These are phyloP conservation scores for Torulaspora microellipsoides DNA, from an alignment of 805 yeast genomes.

Conservation along the genomic window DNA sequence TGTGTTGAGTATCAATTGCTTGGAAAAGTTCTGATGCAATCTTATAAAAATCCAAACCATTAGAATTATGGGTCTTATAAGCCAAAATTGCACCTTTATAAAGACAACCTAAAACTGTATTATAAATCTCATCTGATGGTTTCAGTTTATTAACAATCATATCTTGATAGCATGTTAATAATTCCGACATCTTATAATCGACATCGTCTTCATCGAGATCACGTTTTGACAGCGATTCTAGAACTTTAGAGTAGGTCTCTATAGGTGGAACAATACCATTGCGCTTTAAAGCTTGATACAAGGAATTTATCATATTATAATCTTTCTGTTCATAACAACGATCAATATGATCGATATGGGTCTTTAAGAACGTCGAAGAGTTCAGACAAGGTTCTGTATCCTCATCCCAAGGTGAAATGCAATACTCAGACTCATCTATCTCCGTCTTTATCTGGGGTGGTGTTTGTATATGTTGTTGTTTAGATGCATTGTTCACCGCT, in stretches of 20 bases:
- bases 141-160: constrained; percentile 48
- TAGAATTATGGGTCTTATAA: constrained; percentile 35
- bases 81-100: constrained; percentile 46
- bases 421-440: neutral
- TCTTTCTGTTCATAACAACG: constrained; percentile 26
- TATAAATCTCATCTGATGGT: constrained; percentile 54
- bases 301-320: constrained; percentile 36
- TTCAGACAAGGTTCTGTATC: constrained; percentile 32
- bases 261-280: constrained; percentile 46
- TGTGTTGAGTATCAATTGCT: constrained; percentile 39
- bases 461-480: constrained; percentile 1
- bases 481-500: neutral
- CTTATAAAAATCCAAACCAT: constrained; percentile 45
- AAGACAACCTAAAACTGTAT: constrained; percentile 46
- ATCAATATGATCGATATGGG: constrained; percentile 33
- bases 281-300: constrained; percentile 40
- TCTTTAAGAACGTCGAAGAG: constrained; percentile 29
- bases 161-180: constrained; percentile 66
- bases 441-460: constrained; percentile 1
- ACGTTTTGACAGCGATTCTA: constrained; percentile 51
- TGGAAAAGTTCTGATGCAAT: constrained; percentile 47
- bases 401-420: constrained; percentile 27
- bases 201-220: constrained; percentile 46
- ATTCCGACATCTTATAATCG: constrained; percentile 56
- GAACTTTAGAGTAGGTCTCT: constrained; percentile 49